Evolutionary conservation across 768 basidiomycete species (phyloP), one percentile per base, ranked within the genome.

Genomic region (Agaricus sinodeliciosus): DNA sequence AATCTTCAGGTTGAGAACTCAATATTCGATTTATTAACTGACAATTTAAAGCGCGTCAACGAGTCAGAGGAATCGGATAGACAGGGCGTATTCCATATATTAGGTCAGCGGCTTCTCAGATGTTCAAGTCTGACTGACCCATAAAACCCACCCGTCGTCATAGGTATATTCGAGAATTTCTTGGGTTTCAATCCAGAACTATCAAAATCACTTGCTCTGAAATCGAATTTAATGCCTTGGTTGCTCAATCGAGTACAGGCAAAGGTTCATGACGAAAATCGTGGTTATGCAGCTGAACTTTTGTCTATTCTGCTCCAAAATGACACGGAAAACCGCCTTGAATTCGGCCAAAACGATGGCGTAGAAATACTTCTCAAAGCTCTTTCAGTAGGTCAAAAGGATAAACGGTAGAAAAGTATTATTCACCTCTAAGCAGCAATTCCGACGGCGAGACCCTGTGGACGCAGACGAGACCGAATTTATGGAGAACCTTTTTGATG

Each of bases 401-500:
- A 34, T 16, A 48, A 26, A 19, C n/a, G 42, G 43, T 15, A 13
- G 16, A 52, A 35, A 27, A 37, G 31, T 48, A 31, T 26, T 42
- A 50, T 39, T 46, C 9, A 47, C 52, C 58, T 58, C 45, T 57
- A 26, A 50, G 18, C 58, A 96, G 93, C 87, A 87, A 82, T 98
- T 86, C 65, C 85, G 94, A 39, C 78, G 80, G 63, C 78, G 82
- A 51, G 90, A 97, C 62, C 95, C 95, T 12, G 71, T 72, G 0
- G 85, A 94, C 58, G 77, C 85, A 7, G 96, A 98, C 57, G 96
- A 99, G 69, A 76, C 82, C 4, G 96, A 99, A 66, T 98, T 93
- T 68, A 94, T 98, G 94, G 96, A 98, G 65, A 98, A 99, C 66
- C 62, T 92, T 3, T 98, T 98, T 63, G 90, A 97, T 64, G 68